A percentile compares a stretch with the other conserved stretches of the same genome.
phyloP scores from a whole-genome alignment of 345 rosid species.

The Murraya paniculata region DNA sequence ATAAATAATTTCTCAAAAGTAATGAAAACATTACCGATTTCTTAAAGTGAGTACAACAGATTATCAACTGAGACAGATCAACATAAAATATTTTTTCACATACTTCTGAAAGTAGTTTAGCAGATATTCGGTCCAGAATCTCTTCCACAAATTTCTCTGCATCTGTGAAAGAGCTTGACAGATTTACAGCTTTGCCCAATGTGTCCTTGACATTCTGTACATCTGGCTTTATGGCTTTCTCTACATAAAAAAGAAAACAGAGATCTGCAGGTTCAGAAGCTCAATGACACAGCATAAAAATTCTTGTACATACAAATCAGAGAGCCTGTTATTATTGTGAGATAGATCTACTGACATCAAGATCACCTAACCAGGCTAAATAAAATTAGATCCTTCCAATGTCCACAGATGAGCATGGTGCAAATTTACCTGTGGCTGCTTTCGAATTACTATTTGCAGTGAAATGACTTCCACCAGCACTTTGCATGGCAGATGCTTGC shows the following conservation, averaged over 20 bases:
- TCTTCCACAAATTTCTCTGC: slow-evolving; percentile 67
- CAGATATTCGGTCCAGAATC: slow-evolving; percentile 54
- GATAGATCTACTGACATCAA: not conserved
- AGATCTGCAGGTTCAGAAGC: not conserved
- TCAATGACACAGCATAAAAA: not conserved
- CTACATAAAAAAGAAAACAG: slow-evolving; percentile 32
- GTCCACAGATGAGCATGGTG: not conserved
- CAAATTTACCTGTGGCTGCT: slow-evolving; percentile 41
- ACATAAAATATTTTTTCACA: not conserved
- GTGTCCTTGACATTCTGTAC: slow-evolving; percentile 37
- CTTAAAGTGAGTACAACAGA: not conserved
- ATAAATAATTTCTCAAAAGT: not conserved
- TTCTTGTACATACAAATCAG: not conserved
- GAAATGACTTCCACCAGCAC: slow-evolving; percentile 27
- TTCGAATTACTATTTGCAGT: slow-evolving; percentile 37
- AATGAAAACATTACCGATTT: not conserved
- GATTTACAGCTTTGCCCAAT: slow-evolving; percentile 17
- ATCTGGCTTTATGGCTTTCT: slow-evolving; percentile 45
- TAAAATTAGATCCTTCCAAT: not conserved
- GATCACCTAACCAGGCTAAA: not conserved
- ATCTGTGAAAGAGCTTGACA: slow-evolving; percentile 34
- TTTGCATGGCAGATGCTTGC: slow-evolving; percentile 30
- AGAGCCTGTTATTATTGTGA: not conserved
- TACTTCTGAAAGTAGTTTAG: slow-evolving; percentile 62
- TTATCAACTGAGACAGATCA: not conserved